Conservation (phyloP, 2,329 filamentous ascomycete genomes). For the Cladophialophora psammophila region DNA sequence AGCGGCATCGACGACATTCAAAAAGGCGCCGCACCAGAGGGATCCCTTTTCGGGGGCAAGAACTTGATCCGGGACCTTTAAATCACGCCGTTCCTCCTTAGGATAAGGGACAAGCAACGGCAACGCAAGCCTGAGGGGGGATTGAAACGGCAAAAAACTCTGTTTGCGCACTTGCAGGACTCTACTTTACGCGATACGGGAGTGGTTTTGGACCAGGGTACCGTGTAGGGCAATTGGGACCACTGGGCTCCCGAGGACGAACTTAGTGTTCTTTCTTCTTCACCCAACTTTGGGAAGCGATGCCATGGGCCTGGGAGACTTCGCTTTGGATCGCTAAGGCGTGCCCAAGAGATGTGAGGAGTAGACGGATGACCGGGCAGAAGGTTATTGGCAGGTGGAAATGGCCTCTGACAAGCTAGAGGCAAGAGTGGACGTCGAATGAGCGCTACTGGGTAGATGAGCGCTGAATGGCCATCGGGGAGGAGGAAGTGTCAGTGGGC, state of each 20-base stretch:
- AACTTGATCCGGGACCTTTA: not conserved
- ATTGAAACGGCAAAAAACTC: not conserved
- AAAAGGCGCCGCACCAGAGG: not conserved
- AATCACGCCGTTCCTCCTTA: not conserved
- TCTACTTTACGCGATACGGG: not conserved
- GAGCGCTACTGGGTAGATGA: not conserved
- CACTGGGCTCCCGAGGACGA: not conserved
- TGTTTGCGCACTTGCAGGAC: not conserved
- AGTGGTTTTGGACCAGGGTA: not conserved
- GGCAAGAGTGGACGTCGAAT: not conserved
- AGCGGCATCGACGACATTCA: slow-evolving; percentile 4
- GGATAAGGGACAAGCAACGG: not conserved
- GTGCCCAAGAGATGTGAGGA: not conserved
- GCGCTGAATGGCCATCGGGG: not conserved
- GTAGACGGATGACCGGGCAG: not conserved
- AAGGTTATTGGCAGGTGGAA: not conserved
- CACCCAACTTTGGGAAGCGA: not conserved
- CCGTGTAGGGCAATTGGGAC: not conserved
- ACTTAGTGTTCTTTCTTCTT: not conserved
- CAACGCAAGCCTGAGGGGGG: not conserved
- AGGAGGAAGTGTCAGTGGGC: not conserved
- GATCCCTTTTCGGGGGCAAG: not conserved
- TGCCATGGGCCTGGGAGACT: not conserved
- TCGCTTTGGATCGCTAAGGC: not conserved
- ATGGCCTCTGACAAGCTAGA: not conserved